A percentile compares a stretch with the other conserved stretches of the same genome.
These are phyloP conservation scores for Paramarasmius palmivorus DNA, from an alignment of 1,284 basidiomycete genomes.

Conservation along the genomic window DNA sequence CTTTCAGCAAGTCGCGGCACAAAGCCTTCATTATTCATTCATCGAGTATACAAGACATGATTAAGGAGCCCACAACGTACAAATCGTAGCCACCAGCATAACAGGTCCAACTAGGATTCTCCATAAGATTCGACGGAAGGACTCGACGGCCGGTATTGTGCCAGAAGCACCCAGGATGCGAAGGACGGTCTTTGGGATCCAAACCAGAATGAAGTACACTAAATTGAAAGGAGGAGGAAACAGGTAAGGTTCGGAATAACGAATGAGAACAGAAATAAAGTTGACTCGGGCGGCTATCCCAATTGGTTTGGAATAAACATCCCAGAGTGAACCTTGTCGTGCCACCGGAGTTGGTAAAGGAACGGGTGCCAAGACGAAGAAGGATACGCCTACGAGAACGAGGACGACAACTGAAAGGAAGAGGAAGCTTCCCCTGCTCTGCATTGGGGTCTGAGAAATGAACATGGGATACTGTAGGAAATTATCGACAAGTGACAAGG, in stretches of 20 bases:
- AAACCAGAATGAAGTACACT: slow-evolving; percentile 28
- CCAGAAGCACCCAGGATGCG: slow-evolving; percentile 19
- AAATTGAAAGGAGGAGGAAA: slow-evolving; percentile 58
- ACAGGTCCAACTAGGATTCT: slow-evolving; percentile 42
- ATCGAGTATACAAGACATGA: neutral
- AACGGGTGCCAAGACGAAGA: slow-evolving; percentile 30
- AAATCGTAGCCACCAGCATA: slow-evolving; percentile 26
- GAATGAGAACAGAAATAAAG: slow-evolving; percentile 38
- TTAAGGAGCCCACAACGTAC: slow-evolving; percentile 3
- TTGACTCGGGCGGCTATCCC: slow-evolving; percentile 45
- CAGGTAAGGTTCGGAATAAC: slow-evolving; percentile 38
- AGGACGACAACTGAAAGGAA: slow-evolving; percentile 33
- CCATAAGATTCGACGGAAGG: slow-evolving; percentile 39
- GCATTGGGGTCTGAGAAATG: slow-evolving; percentile 38
- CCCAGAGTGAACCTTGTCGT: slow-evolving; percentile 36
- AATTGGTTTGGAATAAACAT: slow-evolving; percentile 43
- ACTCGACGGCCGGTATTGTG: slow-evolving; percentile 8
- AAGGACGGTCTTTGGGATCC: slow-evolving; percentile 23
- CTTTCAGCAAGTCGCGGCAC: too few species aligned
- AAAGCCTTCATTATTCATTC: too few species aligned
- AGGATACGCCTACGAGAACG: slow-evolving; percentile 34
- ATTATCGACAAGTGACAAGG: slow-evolving; percentile 38
- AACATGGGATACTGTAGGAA: neutral
- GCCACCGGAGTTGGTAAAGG: slow-evolving; percentile 15
- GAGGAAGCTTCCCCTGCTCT: slow-evolving; percentile 43